These are phyloP conservation scores for Plasmodium gallinaceum DNA, from an alignment of 169 alveolate species.

Conservation along the genomic window DNA sequence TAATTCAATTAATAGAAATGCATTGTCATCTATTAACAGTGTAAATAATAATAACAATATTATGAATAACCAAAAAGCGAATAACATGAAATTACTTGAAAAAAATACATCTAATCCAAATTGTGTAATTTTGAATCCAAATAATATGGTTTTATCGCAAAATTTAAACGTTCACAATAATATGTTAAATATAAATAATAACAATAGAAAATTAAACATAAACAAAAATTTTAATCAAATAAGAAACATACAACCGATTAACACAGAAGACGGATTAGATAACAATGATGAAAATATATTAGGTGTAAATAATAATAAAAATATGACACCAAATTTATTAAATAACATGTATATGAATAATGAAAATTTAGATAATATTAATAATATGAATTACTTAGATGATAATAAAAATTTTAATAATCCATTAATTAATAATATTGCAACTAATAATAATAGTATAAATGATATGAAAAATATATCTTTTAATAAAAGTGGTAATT, in stretches of 20 bases:
- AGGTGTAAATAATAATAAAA: not conserved
- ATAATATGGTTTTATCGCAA: not conserved
- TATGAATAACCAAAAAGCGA: constrained; percentile 18
- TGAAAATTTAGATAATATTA: not conserved
- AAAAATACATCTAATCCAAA: constrained; percentile 16
- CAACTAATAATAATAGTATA: not conserved
- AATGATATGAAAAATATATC: constrained; percentile 12
- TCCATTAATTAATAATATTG: not conserved
- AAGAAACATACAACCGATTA: constrained; percentile 7
- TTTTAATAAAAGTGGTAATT: not conserved
- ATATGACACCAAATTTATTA: not conserved
- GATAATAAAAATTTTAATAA: not conserved
- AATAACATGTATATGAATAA: not conserved
- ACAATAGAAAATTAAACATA: not conserved
- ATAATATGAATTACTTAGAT: not conserved
- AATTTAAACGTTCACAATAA: constrained; percentile 11
- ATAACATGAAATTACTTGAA: constrained; percentile 2
- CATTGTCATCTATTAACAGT: not conserved
- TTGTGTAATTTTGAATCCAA: constrained; percentile 28
- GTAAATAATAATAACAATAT: not conserved
- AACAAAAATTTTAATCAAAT: not conserved
- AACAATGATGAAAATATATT: not conserved
- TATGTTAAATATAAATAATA: not conserved
- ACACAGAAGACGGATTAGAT: not conserved
- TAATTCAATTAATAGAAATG: constrained; percentile 15